These are phyloP conservation scores for Hansenula anomala DNA, from an alignment of 1,139 yeast genomes.

Conservation along the genomic window DNA sequence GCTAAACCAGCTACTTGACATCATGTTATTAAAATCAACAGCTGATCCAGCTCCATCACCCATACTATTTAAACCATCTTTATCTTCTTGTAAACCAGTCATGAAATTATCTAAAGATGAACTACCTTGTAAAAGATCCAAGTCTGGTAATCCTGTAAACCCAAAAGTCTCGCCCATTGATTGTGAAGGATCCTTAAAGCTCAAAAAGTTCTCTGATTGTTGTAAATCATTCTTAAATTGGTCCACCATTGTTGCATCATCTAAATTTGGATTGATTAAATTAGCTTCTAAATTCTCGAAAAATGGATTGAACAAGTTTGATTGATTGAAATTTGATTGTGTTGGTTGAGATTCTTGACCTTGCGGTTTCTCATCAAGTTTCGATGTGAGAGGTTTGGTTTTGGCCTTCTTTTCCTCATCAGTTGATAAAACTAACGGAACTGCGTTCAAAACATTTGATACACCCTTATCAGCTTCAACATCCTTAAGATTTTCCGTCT, in stretches of 20 bases:
- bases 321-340: not conserved
- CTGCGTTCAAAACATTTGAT: slow-evolving; percentile 17
- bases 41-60: too few relatives aligned
- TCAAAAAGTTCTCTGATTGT: not conserved
- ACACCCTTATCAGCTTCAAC: slow-evolving; percentile 19
- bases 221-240: not conserved
- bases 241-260: not conserved
- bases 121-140: not conserved
- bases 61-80: too few relatives aligned
- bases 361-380: not conserved
- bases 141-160: not conserved
- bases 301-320: slow-evolving; percentile 1
- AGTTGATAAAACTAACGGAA: slow-evolving; percentile 16
- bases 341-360: not conserved
- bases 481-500: slow-evolving; percentile 14
- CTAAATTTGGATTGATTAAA: not conserved
- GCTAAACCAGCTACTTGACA: slow-evolving; percentile 1
- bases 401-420: slow-evolving; percentile 15
- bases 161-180: not conserved
- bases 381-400: too few relatives aligned
- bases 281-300: slow-evolving; percentile 1
- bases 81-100: too few relatives aligned
- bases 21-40: not conserved
- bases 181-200: not conserved
- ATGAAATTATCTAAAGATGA: not conserved